These are phyloP conservation scores for Fraxinus dipetala DNA, from an alignment of 305 asterid species.

Conservation along the genomic window DNA sequence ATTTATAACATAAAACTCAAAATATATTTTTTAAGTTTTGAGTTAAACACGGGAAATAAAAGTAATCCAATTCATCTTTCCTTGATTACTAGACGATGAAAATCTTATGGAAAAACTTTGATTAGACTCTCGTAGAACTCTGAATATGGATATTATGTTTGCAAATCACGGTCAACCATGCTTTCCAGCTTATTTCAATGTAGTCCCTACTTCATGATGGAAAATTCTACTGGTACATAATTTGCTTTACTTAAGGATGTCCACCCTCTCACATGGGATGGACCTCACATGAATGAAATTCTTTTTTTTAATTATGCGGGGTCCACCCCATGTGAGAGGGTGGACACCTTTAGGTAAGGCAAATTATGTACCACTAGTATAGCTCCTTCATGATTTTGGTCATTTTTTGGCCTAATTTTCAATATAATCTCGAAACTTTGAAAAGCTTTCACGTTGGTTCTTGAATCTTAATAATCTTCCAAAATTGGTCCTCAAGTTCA, in stretches of 20 bases:
- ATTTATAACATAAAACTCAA: too few relatives aligned
- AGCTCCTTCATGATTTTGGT: background rate
- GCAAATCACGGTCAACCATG: background rate
- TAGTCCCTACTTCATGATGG: background rate
- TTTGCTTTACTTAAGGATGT: too few relatives aligned
- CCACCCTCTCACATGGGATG: too few relatives aligned
- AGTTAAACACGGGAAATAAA: too few relatives aligned
- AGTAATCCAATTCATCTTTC: background rate
- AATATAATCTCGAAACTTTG: background rate
- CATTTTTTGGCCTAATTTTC: background rate
- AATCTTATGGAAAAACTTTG: background rate
- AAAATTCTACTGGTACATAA: too few relatives aligned
- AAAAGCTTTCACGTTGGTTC: background rate
- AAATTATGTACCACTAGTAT: too few relatives aligned
- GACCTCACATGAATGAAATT: too few relatives aligned
- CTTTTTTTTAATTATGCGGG: too few relatives aligned
- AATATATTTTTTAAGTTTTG: too few relatives aligned
- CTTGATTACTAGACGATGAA: background rate
- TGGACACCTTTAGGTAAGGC: too few relatives aligned
- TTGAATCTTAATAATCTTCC: background rate
- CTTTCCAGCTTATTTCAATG: background rate
- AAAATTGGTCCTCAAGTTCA: background rate
- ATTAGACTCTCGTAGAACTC: background rate
- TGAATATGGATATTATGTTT: too few relatives aligned
- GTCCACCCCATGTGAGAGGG: too few relatives aligned